Evolutionary conservation across 768 basidiomycete species (phyloP).

Genomic region (Russula sp.): DNA sequence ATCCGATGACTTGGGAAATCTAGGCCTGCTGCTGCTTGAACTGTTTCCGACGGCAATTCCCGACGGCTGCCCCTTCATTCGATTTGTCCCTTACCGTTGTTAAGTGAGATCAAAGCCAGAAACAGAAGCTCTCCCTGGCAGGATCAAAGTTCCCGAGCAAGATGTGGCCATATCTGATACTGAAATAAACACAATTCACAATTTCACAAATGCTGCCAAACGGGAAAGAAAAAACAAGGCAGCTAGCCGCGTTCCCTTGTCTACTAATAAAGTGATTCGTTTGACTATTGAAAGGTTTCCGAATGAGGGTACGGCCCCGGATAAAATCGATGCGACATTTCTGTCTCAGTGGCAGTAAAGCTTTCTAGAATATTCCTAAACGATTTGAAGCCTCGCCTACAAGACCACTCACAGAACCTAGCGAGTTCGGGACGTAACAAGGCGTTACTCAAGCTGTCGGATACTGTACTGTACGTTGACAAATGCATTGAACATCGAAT

Average conservation of each 20-base stretch:
- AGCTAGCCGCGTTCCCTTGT: slow-evolving; percentile 4
- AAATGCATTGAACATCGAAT: not conserved
- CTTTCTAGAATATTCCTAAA: not conserved
- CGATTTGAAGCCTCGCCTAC: not conserved
- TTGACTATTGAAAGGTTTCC: not conserved
- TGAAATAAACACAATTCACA: not conserved
- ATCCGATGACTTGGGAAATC: not conserved
- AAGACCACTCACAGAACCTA: not conserved
- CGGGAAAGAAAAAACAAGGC: not conserved
- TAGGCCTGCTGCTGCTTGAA: no score
- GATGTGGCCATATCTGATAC: not conserved
- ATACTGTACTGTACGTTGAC: not conserved
- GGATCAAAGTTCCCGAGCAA: not conserved
- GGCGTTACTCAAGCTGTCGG: not conserved
- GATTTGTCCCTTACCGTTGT: not conserved
- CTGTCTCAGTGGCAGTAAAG: not conserved
- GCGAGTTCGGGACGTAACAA: not conserved
- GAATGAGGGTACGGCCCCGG: not conserved
- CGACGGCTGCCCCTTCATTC: not conserved
- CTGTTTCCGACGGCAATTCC: slow-evolving; percentile 8
- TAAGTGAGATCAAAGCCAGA: no score
- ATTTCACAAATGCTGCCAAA: not conserved
- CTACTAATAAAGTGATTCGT: not conserved
- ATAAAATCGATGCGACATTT: not conserved
- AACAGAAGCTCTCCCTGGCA: no score